Percentiles rank a stretch among this genome's conserved stretches.
phyloP scores from a whole-genome alignment of 2,329 filamentous ascomycete species.

The Aspergillus novofumigatus region DNA sequence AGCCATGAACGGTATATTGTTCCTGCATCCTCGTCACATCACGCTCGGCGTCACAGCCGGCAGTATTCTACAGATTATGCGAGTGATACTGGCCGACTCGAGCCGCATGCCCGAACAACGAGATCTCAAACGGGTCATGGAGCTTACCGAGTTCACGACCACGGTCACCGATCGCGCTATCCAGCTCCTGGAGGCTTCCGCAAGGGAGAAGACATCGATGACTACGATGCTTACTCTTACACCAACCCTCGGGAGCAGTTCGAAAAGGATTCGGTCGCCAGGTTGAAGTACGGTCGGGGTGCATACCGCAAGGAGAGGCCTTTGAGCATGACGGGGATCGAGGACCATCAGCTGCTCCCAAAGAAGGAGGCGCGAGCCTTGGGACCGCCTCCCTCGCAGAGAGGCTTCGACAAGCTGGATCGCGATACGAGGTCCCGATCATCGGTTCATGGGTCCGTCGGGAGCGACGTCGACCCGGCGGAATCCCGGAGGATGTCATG shows the following conservation, averaged over 20 bases:
- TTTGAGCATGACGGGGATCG: conserved; percentile 37
- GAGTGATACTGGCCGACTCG: conserved; percentile 32
- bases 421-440: conserved; percentile 23
- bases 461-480: conserved; percentile 36
- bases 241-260: conserved; percentile 46
- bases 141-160: conserved; percentile 24
- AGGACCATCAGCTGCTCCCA: conserved; percentile 26
- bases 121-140: conserved; percentile 20
- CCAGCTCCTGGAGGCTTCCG: conserved; percentile 25
- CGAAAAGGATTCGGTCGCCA: conserved; percentile 41
- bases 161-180: conserved; percentile 23
- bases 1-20: conserved; percentile 32
- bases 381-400: conserved; percentile 36
- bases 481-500: conserved; percentile 32
- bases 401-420: conserved; percentile 36
- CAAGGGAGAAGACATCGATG: conserved; percentile 37
- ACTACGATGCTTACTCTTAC: conserved; percentile 44
- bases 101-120: conserved; percentile 15
- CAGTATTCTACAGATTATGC: conserved; percentile 32
- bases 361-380: conserved; percentile 26
- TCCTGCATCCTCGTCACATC: conserved; percentile 27
- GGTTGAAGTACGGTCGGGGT: conserved; percentile 27
- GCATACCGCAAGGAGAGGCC: conserved; percentile 30
- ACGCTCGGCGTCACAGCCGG: conserved; percentile 26
- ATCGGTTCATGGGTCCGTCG: conserved; percentile 17